Conservation (phyloP, 2,329 filamentous ascomycete species). For the Penicillium verrucosum region DNA sequence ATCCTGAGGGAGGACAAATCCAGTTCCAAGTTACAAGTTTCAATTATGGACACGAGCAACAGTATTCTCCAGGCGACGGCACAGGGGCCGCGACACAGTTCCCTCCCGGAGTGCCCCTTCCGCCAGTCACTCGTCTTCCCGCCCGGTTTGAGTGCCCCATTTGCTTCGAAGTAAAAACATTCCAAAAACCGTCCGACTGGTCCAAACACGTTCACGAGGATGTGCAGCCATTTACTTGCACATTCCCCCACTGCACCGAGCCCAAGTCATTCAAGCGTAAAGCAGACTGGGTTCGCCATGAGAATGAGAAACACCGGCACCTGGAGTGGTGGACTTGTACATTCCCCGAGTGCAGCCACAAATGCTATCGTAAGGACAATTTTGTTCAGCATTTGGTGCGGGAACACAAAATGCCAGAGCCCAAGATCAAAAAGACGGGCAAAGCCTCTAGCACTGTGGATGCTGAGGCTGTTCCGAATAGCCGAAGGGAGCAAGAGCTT, state of each 20-base stretch:
- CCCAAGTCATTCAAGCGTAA: slow-evolving; percentile 93
- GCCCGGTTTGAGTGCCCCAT: slow-evolving; percentile 87
- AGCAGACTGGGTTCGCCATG: slow-evolving; percentile 92
- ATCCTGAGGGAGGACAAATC: slow-evolving; percentile 55
- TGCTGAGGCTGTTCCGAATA: slow-evolving; percentile 22
- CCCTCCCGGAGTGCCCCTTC: slow-evolving; percentile 74
- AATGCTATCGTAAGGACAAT: slow-evolving; percentile 84
- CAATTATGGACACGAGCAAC: slow-evolving; percentile 61
- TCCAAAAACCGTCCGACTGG: slow-evolving; percentile 91
- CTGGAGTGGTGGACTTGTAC: slow-evolving; percentile 89
- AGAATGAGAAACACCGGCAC: slow-evolving; percentile 86
- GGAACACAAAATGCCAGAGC: slow-evolving; percentile 83
- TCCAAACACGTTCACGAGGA: slow-evolving; percentile 95
- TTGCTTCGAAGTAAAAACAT: slow-evolving; percentile 80
- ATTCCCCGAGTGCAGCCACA: slow-evolving; percentile 74
- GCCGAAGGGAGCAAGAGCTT: slow-evolving; percentile 36
- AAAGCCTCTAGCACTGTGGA: slow-evolving; percentile 41
- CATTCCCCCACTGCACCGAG: slow-evolving; percentile 76
- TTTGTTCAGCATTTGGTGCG: slow-evolving; percentile 89
- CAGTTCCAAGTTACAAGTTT: slow-evolving; percentile 56
- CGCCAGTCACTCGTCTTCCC: slow-evolving; percentile 71
- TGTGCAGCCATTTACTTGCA: slow-evolving; percentile 89
- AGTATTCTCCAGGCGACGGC: slow-evolving; percentile 64
- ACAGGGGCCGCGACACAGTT: slow-evolving; percentile 71
- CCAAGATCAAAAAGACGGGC: slow-evolving; percentile 70